These are phyloP conservation scores for Sclerotinia glacialis DNA, from an alignment of 2,329 filamentous ascomycete species.

Conservation along the genomic window DNA sequence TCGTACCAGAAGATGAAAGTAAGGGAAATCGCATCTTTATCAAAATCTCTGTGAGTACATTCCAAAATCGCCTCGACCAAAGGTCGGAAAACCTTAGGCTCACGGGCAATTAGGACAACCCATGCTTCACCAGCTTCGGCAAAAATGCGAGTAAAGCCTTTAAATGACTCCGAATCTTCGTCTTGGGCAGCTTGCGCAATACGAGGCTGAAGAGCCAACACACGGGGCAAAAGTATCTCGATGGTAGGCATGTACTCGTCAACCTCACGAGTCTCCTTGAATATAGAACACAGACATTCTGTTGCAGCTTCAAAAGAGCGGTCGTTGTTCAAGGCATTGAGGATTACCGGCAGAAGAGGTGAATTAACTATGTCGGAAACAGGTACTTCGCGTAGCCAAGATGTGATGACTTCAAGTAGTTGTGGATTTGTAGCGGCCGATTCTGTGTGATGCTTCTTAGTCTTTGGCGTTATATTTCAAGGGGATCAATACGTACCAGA, in stretches of 20 bases:
- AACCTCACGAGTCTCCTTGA: conserved; percentile 88
- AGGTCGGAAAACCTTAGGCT: conserved; percentile 76
- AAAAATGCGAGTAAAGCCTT: conserved; percentile 85
- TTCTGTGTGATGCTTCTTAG: conserved; percentile 47
- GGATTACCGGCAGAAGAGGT: conserved; percentile 75
- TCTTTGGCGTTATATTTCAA: conserved; percentile 22
- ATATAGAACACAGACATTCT: conserved; percentile 88
- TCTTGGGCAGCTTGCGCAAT: conserved; percentile 72
- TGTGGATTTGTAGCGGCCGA: conserved; percentile 81
- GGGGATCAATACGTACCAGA: conserved; percentile 62
- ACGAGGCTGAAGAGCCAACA: conserved; percentile 73
- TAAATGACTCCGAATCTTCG: conserved; percentile 82
- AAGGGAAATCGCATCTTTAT: conserved; percentile 85
- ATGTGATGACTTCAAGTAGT: conserved; percentile 91
- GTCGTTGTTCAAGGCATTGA: conserved; percentile 73
- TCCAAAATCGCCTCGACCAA: conserved; percentile 91
- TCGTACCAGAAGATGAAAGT: conserved; percentile 99
- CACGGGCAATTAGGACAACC: conserved; percentile 85
- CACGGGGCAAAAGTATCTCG: conserved; percentile 74
- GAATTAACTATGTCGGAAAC: conserved; percentile 80
- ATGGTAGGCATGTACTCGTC: conserved; percentile 85
- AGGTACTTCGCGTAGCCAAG: conserved; percentile 92
- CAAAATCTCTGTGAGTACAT: conserved; percentile 81
- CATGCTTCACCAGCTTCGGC: conserved; percentile 91
- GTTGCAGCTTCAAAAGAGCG: conserved; percentile 81